A percentile compares a stretch with the other conserved stretches of the same genome.
Evolutionary conservation across 1,284 basidiomycete genomes (phyloP).

Genomic region (Meira miltonrushii): DNA sequence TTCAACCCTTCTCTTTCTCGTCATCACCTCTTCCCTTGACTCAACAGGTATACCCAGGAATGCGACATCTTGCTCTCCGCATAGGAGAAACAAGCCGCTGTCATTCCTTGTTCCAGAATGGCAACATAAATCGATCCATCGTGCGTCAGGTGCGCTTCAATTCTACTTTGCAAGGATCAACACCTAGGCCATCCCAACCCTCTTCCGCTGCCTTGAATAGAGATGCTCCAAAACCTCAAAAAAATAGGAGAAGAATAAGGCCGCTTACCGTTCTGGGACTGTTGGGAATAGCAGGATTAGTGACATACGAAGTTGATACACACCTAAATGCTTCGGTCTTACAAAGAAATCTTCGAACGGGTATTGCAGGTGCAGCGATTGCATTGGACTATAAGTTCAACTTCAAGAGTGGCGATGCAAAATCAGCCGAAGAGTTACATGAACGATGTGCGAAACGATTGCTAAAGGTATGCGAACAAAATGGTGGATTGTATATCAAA

Average conservation of each 20-base stretch:
- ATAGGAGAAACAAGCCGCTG: too few relatives aligned
- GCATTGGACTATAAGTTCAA: slow-evolving; percentile 47
- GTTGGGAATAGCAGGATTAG: not conserved
- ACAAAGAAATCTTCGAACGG: slow-evolving; percentile 35
- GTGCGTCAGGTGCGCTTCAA: too few relatives aligned
- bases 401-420: slow-evolving; percentile 30
- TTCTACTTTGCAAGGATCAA: too few relatives aligned
- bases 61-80: too few relatives aligned
- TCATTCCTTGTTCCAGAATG: too few relatives aligned
- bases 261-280: not conserved
- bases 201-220: too few relatives aligned
- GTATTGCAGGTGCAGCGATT: slow-evolving; percentile 30
- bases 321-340: slow-evolving; percentile 9
- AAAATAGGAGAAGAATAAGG: not conserved
- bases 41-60: too few relatives aligned
- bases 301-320: slow-evolving; percentile 11
- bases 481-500: slow-evolving; percentile 42
- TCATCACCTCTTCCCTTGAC: too few relatives aligned
- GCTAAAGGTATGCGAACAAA: slow-evolving; percentile 38
- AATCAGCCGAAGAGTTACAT: slow-evolving; percentile 38
- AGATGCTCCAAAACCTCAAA: not conserved
- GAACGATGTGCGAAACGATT: slow-evolving; percentile 36
- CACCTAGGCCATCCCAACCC: too few relatives aligned
- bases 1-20: too few relatives aligned
- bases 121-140: too few relatives aligned